These are phyloP conservation scores for Solanum etuberosum DNA, from an alignment of 257 asterid species.

Conservation along the genomic window DNA sequence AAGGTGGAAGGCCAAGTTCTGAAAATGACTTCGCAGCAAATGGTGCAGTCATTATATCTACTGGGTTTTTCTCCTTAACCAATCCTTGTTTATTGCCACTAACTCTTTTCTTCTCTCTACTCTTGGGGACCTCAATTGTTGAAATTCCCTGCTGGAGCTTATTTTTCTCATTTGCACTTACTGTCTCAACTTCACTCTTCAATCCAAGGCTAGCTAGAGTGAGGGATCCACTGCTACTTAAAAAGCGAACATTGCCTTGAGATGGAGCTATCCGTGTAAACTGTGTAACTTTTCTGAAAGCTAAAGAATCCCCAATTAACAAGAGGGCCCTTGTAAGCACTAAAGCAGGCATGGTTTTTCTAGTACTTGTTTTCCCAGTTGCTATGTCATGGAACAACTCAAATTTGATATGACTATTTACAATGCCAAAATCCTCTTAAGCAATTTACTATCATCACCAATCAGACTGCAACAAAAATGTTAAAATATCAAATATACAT, in stretches of 20 bases:
- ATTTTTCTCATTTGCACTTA: constrained; percentile 36
- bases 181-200: constrained; percentile 18
- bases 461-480: not conserved
- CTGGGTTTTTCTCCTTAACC: constrained; percentile 20
- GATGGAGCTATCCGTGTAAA: constrained; percentile 32
- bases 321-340: constrained; percentile 11
- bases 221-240: constrained; percentile 37
- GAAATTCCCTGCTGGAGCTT: constrained; percentile 40
- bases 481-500: not conserved
- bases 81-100: constrained; percentile 15
- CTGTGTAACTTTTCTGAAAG: constrained; percentile 22
- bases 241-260: constrained; percentile 22
- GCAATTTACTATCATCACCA: not conserved
- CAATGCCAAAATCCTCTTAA: not conserved
- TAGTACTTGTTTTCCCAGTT: not conserved
- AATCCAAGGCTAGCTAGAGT: constrained; percentile 67
- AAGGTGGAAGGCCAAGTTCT: constrained; percentile 77
- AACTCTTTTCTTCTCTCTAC: constrained; percentile 28
- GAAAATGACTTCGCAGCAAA: constrained; percentile 73
- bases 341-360: constrained; percentile 34
- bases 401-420: not conserved
- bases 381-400: constrained; percentile 4
- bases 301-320: constrained; percentile 19
- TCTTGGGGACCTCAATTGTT: constrained; percentile 50
- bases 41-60: constrained; percentile 48